Evolutionary conservation across 2,329 filamentous ascomycete genomes (phyloP), one percentile per base, ranked within the genome.

Genomic region (Aspergillus sp.): DNA sequence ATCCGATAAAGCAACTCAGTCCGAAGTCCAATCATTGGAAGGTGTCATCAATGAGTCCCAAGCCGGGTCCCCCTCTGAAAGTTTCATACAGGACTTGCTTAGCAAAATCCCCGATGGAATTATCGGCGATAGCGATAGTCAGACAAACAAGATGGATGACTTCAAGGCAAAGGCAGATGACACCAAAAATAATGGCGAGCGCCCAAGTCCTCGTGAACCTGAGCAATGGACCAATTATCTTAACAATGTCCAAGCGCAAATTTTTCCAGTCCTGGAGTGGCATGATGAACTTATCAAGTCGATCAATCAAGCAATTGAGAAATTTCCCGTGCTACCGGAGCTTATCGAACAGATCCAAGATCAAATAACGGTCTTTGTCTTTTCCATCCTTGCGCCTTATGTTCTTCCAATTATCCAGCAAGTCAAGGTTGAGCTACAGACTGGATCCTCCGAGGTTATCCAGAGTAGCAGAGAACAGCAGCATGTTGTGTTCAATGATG

Each of bases 221-320:
- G 90, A 95, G 64, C 86, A 87, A 54, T 94, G 88, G 69, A 89
- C 89, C 10, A 61, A 65, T n/a, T 88, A 94, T 62, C 74, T 94
- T 54, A 74, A 83, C 52, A 75, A 88, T 49, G 75, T 90, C 40
- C 86, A 85, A 53, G 72, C 78, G 62, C 85, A 95, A 65, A 85
- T 96, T 53, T 91, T 91, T 74, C 90, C 91, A 1, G 86, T 89
- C 50, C 85, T 96, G 47, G 78, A 95, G 64, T 95, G 90, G 74
- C 90, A 96, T 59, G 90, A 96, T 62, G 82, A 91, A 39, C 73
- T 95, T 47, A 83, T 96, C 77, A 83, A 91, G 71, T 72, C 70
- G 40, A 90, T 96, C 58, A 80, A 81, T 37, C 74, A 85, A 56
- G 83, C 88, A 9, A 83, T 95, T 47, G 87, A 94, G 66, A 83